Percentiles rank a stretch among this genome's conserved stretches.
phyloP scores from a whole-genome alignment of 306 rosid genomes.

The Quillaja saponaria region DNA sequence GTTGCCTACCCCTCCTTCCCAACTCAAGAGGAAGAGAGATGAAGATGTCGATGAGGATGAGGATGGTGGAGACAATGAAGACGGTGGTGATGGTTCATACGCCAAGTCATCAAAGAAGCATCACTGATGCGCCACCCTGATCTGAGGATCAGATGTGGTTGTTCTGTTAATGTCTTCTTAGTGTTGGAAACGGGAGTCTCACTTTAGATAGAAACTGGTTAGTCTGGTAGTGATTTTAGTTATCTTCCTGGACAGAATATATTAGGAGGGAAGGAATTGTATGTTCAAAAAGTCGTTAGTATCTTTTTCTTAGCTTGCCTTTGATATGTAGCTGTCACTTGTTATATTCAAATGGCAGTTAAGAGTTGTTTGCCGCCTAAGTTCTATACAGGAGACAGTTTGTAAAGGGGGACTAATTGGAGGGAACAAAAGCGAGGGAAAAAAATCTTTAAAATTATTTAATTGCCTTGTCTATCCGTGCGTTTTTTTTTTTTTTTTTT shows the following conservation, averaged over 20 bases:
- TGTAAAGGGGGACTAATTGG: slow-evolving; percentile 40
- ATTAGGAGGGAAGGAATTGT: slow-evolving; percentile 41
- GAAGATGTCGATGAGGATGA: slow-evolving; percentile 46
- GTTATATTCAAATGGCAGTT: slow-evolving; percentile 71
- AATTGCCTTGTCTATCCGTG: slow-evolving; percentile 16
- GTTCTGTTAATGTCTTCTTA: slow-evolving; percentile 38
- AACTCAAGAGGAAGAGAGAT: slow-evolving; percentile 79
- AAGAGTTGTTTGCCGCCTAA: slow-evolving; percentile 52
- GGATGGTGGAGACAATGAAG: slow-evolving; percentile 38
- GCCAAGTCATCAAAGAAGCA: slow-evolving; percentile 71
- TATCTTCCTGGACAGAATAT: slow-evolving; percentile 49
- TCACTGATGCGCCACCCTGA: slow-evolving; percentile 39
- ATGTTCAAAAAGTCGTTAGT: slow-evolving; percentile 69
- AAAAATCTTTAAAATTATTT: slow-evolving; percentile 5
- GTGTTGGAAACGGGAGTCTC: slow-evolving; percentile 62
- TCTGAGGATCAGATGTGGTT: slow-evolving; percentile 8
- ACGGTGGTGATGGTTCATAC: slow-evolving; percentile 53
- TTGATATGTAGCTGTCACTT: slow-evolving; percentile 64
- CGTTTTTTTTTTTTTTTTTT: background rate
- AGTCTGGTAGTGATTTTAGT: slow-evolving; percentile 53
- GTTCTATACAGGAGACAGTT: slow-evolving; percentile 30
- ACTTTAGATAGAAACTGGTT: slow-evolving; percentile 48
- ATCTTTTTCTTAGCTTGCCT: slow-evolving; percentile 37
- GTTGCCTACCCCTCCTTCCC: slow-evolving; percentile 56
- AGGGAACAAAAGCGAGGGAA: slow-evolving; percentile 45